These are phyloP conservation scores for Suillus americanus DNA, from an alignment of 768 basidiomycete species.

Conservation along the genomic window DNA sequence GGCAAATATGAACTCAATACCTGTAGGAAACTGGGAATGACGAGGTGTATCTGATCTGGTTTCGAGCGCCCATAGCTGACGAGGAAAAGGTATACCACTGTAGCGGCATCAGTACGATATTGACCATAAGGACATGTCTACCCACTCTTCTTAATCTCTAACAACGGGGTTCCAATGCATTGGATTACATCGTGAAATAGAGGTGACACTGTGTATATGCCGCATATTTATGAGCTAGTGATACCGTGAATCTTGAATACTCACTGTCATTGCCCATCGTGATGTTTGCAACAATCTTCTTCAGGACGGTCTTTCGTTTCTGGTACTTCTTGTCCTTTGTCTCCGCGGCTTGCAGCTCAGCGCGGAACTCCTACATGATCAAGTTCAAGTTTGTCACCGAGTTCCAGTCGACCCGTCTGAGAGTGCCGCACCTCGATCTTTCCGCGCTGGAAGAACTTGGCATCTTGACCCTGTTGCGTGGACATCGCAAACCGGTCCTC, in stretches of 20 bases:
- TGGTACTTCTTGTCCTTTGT: slow-evolving; percentile 95
- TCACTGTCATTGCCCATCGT: slow-evolving; percentile 99
- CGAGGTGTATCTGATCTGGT: slow-evolving; percentile 90
- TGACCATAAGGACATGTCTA: slow-evolving; percentile 8
- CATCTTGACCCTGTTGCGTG: slow-evolving; percentile 74
- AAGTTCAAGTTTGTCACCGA: slow-evolving; percentile 15
- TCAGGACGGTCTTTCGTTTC: slow-evolving; percentile 91
- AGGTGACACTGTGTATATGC: slow-evolving; percentile 70
- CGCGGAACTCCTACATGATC: slow-evolving; percentile 72
- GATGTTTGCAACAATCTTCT: slow-evolving; percentile 98
- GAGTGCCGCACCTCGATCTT: slow-evolving; percentile 76
- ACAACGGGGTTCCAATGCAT: slow-evolving; percentile 89
- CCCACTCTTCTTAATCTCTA: slow-evolving; percentile 99
- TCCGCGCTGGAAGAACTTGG: slow-evolving; percentile 88
- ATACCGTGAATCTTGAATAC: slow-evolving; percentile 33
- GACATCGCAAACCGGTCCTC: slow-evolving; percentile 32
- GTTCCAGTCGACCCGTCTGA: slow-evolving; percentile 8
- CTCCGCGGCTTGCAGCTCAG: slow-evolving; percentile 88
- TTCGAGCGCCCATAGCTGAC: slow-evolving; percentile 95
- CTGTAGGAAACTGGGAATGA: slow-evolving; percentile 88
- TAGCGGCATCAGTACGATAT: not conserved
- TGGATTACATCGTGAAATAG: slow-evolving; percentile 95
- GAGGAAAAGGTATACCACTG: slow-evolving; percentile 97
- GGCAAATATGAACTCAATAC: slow-evolving; percentile 36
- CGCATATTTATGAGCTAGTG: slow-evolving; percentile 16